Conservation (phyloP, 257 asterid species). For the Penstemon barbatus region DNA sequence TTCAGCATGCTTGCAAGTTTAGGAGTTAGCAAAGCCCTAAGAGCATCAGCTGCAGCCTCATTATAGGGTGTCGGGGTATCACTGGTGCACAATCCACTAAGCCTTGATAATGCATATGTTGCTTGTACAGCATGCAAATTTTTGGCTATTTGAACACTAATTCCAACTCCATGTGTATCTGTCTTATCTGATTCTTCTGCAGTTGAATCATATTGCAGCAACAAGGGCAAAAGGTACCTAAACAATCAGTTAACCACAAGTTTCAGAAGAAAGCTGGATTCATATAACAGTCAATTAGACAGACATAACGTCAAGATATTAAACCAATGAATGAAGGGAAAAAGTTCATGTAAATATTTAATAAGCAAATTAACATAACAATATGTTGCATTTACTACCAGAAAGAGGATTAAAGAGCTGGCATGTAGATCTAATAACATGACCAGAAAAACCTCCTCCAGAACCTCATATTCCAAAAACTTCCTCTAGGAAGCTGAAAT, state of each 20-base stretch:
- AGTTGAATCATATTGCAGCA: slow-evolving; percentile 95
- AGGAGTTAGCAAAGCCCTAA: slow-evolving; percentile 85
- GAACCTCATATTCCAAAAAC: slow-evolving; percentile 11
- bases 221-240: slow-evolving; percentile 92
- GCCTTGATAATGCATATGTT: slow-evolving; percentile 83
- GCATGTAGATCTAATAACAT: not conserved
- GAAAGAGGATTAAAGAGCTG: slow-evolving; percentile 20
- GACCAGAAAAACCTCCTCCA: slow-evolving; percentile 13
- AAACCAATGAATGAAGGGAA: not conserved
- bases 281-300: not conserved
- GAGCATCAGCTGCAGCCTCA: slow-evolving; percentile 70
- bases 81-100: slow-evolving; percentile 66
- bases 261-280: slow-evolving; percentile 12
- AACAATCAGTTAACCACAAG: slow-evolving; percentile 29
- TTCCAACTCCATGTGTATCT: slow-evolving; percentile 92
- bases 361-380: not conserved
- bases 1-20: slow-evolving; percentile 92
- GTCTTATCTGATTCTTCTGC: slow-evolving; percentile 81
- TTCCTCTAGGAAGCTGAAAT: slow-evolving; percentile 15
- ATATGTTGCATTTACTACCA: slow-evolving; percentile 16
- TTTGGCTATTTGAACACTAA: slow-evolving; percentile 94
- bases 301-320: not conserved
- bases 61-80: slow-evolving; percentile 73
- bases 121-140: slow-evolving; percentile 83
- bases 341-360: not conserved